Evolutionary conservation across 1,139 yeast species (phyloP), one percentile per base, ranked within the genome.

Genomic region (Saccharomyces hybrid): DNA sequence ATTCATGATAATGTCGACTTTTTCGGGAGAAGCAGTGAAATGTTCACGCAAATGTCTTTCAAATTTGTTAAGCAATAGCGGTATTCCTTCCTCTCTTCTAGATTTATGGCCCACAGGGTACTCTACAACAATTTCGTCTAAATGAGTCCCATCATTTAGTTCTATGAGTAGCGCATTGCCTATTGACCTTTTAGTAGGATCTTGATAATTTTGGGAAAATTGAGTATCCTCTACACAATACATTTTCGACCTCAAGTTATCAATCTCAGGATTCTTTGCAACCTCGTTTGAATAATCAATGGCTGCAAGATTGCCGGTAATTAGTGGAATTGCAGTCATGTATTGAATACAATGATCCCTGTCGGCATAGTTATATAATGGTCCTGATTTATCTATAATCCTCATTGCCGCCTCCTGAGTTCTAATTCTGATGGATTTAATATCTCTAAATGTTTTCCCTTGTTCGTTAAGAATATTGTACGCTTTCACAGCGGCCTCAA

Each of bases 331-430:
- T 26, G 84, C 84, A 50, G 77, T 75, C 84, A 81, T 80, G 69
- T 80, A 81, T 64, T 80, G 85, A 57, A 81, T 78, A 66, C 84
- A 80, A 66, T 80, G 85, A 62, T 81, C 84, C 58, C 84, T 74
- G 67, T 80, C 85, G 32, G 85, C 84, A 61, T 80, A 81, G 70
- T 81, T 81, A 71, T 80, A 75, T 53, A 80, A 69, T 26, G 84
- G 83, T 5, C 84, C 85, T 58, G 70, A 70, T 69, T 80, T 80
- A 68, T 80, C 82, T 57, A 80, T 81, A 63, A 80, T 80, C 58
- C 82, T 72, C 72, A 79, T 72, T 8, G 83, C 84, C 25, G 84
- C 84, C 58, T 80, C 82, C 66, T 81, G 84, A 51, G 85, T 80
- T 60, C 79, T 73, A 62, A 80, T 78, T 53, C 75, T 72, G 56